These are phyloP conservation scores for Solanum phureja DNA, from an alignment of 257 asterid genomes.

Conservation along the genomic window DNA sequence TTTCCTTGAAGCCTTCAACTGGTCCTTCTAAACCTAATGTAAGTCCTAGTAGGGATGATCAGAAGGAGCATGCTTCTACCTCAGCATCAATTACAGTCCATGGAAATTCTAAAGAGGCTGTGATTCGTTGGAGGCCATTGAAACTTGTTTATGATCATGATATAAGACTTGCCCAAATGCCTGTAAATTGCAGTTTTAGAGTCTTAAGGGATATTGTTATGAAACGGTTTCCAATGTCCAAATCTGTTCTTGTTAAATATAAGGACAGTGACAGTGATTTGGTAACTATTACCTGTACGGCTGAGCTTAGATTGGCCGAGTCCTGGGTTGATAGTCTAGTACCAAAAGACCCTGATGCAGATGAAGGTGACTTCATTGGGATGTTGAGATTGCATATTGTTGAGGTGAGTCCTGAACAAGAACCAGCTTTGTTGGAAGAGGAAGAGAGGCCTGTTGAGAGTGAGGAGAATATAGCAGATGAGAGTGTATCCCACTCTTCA, in stretches of 20 bases:
- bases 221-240: conserved; percentile 70
- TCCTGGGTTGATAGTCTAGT: conserved; percentile 37
- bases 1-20: conserved; percentile 60
- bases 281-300: conserved; percentile 62
- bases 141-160: conserved; percentile 88
- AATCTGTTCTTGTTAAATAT: conserved; percentile 65
- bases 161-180: conserved; percentile 84
- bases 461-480: conserved; percentile 36
- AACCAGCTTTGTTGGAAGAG: conserved; percentile 65
- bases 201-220: conserved; percentile 60
- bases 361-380: conserved; percentile 33
- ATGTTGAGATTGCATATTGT: conserved; percentile 78
- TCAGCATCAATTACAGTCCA: conserved; percentile 36
- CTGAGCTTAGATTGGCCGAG: conserved; percentile 76
- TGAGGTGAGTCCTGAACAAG: conserved; percentile 91
- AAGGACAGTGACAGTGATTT: conserved; percentile 76
- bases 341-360: conserved; percentile 41
- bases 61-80: conserved; percentile 23
- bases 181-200: conserved; percentile 52
- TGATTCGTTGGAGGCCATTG: conserved; percentile 41
- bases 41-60: conserved; percentile 22
- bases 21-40: conserved; percentile 34
- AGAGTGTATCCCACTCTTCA: conserved; percentile 37
- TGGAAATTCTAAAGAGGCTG: conserved; percentile 22
- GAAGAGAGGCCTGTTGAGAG: conserved; percentile 45